Percentiles rank a stretch among this genome's conserved stretches.
phyloP scores from a whole-genome alignment of 164 flowering plant species.

The Protea cynaroides region DNA sequence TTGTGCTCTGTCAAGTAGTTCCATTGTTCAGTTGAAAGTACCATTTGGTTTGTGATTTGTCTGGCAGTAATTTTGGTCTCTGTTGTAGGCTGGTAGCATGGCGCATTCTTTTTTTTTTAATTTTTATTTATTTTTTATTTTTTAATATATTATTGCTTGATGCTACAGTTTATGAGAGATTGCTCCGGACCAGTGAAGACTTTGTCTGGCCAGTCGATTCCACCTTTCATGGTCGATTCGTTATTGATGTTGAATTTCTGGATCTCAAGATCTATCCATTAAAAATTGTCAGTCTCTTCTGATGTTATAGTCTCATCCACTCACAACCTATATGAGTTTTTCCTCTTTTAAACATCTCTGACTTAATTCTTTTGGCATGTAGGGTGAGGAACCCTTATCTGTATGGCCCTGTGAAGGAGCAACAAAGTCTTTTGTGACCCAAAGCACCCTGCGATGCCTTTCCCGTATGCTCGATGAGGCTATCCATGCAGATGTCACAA shows the following conservation, averaged over 20 bases:
- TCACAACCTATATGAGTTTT: neutral
- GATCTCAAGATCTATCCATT: conserved; percentile 64
- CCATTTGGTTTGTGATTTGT: no score
- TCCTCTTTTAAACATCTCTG: no score
- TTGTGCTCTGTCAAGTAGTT: no score
- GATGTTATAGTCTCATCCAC: neutral
- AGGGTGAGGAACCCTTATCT: conserved; percentile 71
- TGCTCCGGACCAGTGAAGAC: conserved; percentile 65
- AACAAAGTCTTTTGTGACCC: conserved; percentile 40
- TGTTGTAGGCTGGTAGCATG: no score
- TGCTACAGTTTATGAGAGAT: conserved; percentile 75
- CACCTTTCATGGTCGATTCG: conserved; percentile 60
- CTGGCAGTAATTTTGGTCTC: no score
- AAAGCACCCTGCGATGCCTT: conserved; percentile 56
- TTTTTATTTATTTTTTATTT: conserved; percentile 6
- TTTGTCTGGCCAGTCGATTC: conserved; percentile 83
- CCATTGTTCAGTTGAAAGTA: no score
- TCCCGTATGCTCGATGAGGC: conserved; percentile 81
- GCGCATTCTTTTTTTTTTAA: no score
- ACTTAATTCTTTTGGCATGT: neutral
- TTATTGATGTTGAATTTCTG: conserved; percentile 88
- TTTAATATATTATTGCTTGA: neutral
- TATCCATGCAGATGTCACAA: conserved; percentile 79
- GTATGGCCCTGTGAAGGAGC: conserved; percentile 67
- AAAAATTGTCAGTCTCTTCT: conserved; percentile 44